Percentiles rank a stretch among this genome's conserved stretches.
These are phyloP conservation scores for Hymenoscyphus linearis DNA, from an alignment of 2,329 filamentous ascomycete genomes.

Conservation along the genomic window DNA sequence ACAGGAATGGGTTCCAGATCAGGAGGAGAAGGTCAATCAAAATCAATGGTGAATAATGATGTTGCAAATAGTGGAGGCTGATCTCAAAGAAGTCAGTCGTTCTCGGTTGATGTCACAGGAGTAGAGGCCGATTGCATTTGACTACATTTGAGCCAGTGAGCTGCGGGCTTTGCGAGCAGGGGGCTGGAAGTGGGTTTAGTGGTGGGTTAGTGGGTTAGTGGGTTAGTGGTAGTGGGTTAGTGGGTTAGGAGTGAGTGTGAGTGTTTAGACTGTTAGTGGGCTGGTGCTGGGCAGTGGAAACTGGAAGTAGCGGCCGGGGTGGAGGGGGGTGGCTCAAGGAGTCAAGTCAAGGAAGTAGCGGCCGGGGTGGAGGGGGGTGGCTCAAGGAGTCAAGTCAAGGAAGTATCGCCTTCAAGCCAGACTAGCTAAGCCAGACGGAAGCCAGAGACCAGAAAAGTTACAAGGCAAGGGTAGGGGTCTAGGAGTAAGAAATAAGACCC, in stretches of 20 bases:
- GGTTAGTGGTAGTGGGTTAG: not conserved
- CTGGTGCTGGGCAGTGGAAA: not conserved
- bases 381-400: not conserved
- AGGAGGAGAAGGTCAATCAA: slow-evolving; percentile 13
- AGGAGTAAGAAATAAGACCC: not conserved
- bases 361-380: not conserved
- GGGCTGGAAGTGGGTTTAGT: not conserved
- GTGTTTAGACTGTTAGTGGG: too few species aligned
- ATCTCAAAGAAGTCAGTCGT: slow-evolving; percentile 29
- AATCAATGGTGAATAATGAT: slow-evolving; percentile 8
- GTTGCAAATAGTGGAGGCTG: slow-evolving; percentile 27
- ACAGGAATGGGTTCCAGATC: slow-evolving; percentile 15
- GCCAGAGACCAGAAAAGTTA: not conserved
- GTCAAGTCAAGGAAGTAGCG: not conserved
- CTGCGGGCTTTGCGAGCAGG: not conserved
- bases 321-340: not conserved
- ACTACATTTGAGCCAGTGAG: not conserved
- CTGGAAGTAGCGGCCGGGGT: not conserved
- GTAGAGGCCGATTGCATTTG: slow-evolving; percentile 7
- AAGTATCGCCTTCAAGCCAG: not conserved
- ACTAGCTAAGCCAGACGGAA: not conserved
- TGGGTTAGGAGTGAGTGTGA: not conserved
- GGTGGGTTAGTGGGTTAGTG: not conserved
- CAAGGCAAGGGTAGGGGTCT: slow-evolving; percentile 1
- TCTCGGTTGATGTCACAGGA: slow-evolving; percentile 31